Percentiles rank a stretch among this genome's conserved stretches.
phyloP scores from a whole-genome alignment of 257 asterid genomes.

The Primulina huaijiensis region DNA sequence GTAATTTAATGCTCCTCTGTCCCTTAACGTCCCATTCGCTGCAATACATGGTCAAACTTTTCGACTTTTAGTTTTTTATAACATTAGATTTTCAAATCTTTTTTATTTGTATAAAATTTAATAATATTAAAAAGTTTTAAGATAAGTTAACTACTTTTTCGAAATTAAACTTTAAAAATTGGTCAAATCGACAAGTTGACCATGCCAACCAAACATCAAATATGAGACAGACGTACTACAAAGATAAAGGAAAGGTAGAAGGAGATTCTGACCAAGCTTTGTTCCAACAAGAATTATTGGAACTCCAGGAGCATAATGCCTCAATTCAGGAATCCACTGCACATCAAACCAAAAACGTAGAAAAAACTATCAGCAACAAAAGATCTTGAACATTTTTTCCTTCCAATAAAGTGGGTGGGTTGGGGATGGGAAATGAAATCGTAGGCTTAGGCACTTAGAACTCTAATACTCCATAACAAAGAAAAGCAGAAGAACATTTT shows the following conservation, averaged over 20 bases:
- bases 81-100: background rate
- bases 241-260: slow-evolving; percentile 11
- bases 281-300: slow-evolving; percentile 39
- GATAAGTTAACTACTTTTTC: background rate
- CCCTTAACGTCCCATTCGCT: too few relatives aligned
- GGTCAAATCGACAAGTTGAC: background rate
- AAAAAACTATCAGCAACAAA: slow-evolving; percentile 6
- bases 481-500: background rate
- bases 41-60: background rate
- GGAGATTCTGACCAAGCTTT: slow-evolving; percentile 39
- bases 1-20: too few relatives aligned
- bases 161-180: too few relatives aligned
- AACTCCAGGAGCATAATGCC: background rate
- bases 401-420: background rate
- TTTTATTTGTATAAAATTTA: background rate
- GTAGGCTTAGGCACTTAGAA: too few relatives aligned
- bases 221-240: background rate
- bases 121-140: too few relatives aligned
- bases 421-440: too few relatives aligned
- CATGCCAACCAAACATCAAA: background rate
- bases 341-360: slow-evolving; percentile 16
- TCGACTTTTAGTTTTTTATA: too few relatives aligned
- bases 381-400: background rate
- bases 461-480: background rate
- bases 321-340: slow-evolving; percentile 10